phyloP scores from a whole-genome alignment of 768 basidiomycete species.

The Tremella fuciformis region DNA sequence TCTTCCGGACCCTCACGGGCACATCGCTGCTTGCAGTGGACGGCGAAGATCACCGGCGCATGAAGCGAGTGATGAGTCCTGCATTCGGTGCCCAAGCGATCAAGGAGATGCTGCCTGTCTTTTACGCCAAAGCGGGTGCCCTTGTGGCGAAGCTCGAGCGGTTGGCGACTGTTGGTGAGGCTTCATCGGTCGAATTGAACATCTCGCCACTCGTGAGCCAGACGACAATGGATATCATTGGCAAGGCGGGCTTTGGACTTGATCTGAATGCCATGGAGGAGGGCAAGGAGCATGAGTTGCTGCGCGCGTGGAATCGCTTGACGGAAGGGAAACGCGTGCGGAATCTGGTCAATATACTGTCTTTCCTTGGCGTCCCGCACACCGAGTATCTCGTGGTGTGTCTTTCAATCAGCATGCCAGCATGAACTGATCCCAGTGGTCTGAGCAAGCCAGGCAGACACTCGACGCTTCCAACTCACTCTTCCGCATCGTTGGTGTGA shows the following conservation, averaged over 20 bases:
- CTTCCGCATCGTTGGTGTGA: not conserved
- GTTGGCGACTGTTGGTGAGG: not conserved
- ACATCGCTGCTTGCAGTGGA: not conserved
- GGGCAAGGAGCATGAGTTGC: slow-evolving; percentile 70
- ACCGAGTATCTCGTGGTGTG: slow-evolving; percentile 6
- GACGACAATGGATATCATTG: slow-evolving; percentile 70
- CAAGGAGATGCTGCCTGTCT: slow-evolving; percentile 1
- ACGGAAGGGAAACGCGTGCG: slow-evolving; percentile 2
- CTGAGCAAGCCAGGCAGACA: too few relatives aligned
- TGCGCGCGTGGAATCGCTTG: slow-evolving; percentile 57
- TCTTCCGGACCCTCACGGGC: not conserved
- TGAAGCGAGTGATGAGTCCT: not conserved
- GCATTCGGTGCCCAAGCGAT: not conserved
- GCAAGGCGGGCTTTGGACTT: slow-evolving; percentile 67
- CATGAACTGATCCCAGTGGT: not conserved
- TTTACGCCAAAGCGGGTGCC: not conserved
- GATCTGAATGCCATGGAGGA: slow-evolving; percentile 78
- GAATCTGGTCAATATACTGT: not conserved
- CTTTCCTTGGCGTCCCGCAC: slow-evolving; percentile 52
- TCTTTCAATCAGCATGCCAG: not conserved
- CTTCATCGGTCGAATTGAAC: too few relatives aligned
- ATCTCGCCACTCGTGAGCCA: slow-evolving; percentile 49
- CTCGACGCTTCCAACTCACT: not conserved
- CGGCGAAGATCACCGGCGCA: not conserved
- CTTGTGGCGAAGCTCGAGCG: slow-evolving; percentile 5